phyloP scores from a whole-genome alignment of 768 basidiomycete genomes.

The Trametes meyenii region DNA sequence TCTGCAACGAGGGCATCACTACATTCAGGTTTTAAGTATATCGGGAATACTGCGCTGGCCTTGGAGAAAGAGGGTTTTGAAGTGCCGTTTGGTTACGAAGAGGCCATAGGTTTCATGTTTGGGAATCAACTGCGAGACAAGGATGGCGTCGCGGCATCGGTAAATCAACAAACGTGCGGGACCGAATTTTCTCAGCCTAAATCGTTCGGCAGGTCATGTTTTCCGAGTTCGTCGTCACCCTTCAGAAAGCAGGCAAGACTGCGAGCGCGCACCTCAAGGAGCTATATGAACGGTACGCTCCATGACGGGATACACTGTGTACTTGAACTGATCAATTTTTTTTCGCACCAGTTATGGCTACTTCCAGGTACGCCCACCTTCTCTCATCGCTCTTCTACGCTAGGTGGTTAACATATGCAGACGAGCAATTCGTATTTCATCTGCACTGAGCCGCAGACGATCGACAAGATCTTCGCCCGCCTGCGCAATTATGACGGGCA shows the following conservation, averaged over 20 bases:
- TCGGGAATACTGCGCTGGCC: slow-evolving; percentile 78
- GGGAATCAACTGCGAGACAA: slow-evolving; percentile 81
- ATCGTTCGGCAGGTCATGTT: slow-evolving; percentile 55
- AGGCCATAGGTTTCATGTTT: slow-evolving; percentile 93
- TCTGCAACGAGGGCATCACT: slow-evolving; percentile 5
- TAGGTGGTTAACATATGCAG: slow-evolving; percentile 36
- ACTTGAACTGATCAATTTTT: not conserved
- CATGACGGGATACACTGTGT: not conserved
- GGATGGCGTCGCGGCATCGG: slow-evolving; percentile 84
- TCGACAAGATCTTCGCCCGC: slow-evolving; percentile 67
- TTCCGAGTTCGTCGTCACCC: slow-evolving; percentile 61
- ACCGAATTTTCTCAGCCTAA: not conserved
- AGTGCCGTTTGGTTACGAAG: slow-evolving; percentile 81
- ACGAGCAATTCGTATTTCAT: slow-evolving; percentile 84
- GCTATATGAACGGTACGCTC: slow-evolving; percentile 57
- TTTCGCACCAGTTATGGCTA: slow-evolving; percentile 66
- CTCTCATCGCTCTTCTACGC: not conserved
- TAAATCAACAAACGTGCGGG: slow-evolving; percentile 35
- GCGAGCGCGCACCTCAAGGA: slow-evolving; percentile 60
- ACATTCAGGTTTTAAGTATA: slow-evolving; percentile 79
- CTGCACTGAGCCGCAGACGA: slow-evolving; percentile 66
- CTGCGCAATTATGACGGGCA: slow-evolving; percentile 60
- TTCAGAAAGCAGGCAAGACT: slow-evolving; percentile 55
- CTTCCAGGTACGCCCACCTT: slow-evolving; percentile 57
- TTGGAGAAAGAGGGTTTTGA: slow-evolving; percentile 68